Conservation (phyloP, 139 green algal genomes). For the Chlamydomonas sp. region DNA sequence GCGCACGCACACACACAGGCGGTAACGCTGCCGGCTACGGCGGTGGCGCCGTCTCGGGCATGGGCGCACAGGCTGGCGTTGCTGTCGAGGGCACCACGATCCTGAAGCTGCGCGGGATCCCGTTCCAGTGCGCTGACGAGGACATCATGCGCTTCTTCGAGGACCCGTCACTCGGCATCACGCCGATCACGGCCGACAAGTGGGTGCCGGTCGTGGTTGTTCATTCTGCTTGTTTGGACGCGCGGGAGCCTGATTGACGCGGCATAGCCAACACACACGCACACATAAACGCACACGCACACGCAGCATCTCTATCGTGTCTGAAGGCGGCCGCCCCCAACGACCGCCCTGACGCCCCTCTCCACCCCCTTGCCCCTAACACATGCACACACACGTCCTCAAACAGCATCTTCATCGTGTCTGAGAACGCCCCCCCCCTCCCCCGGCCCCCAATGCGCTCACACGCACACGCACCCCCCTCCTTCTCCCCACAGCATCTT, state of each 20-base stretch:
- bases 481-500: conserved; percentile 49
- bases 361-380: background rate
- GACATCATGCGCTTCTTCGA: conserved; percentile 82
- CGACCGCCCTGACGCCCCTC: background rate
- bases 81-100: conserved; percentile 37
- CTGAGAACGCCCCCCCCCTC: conserved; percentile 46
- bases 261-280: background rate
- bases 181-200: conserved; percentile 29
- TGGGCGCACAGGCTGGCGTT: background rate
- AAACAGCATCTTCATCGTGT: conserved; percentile 44
- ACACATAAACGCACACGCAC: background rate
- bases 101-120: conserved; percentile 76
- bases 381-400: background rate
- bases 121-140: conserved; percentile 61
- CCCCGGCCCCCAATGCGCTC: too few species aligned
- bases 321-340: background rate
- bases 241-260: background rate
- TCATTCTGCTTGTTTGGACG: background rate
- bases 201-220: conserved; percentile 5
- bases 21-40: too few species aligned
- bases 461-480: too few species aligned
- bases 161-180: conserved; percentile 38
- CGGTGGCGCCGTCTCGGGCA: background rate
- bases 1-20: too few species aligned
- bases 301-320: background rate